phyloP scores from a whole-genome alignment of 2,329 filamentous ascomycete species.

The Plectosphaerella cucumerina region DNA sequence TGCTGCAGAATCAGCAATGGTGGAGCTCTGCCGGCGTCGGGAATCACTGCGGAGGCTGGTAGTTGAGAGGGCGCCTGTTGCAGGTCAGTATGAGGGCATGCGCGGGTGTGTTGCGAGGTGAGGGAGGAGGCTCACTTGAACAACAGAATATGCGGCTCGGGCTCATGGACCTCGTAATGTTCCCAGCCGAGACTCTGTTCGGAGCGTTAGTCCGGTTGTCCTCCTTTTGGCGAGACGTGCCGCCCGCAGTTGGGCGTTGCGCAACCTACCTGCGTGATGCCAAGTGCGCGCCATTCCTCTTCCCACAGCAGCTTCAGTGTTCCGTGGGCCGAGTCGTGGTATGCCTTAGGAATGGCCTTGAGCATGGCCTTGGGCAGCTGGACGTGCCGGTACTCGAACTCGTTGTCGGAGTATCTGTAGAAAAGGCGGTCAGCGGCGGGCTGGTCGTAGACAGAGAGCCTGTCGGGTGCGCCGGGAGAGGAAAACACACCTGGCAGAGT shows the following conservation, averaged over 20 bases:
- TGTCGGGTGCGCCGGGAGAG: neutral
- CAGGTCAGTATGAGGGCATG: neutral
- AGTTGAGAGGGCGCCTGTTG: slow-evolving; percentile 75
- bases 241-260: neutral
- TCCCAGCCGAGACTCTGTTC: slow-evolving; percentile 93
- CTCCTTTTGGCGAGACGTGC: neutral
- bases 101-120: neutral
- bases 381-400: slow-evolving; percentile 96
- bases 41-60: slow-evolving; percentile 63
- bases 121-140: slow-evolving; percentile 80
- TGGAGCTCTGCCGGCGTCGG: slow-evolving; percentile 3
- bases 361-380: slow-evolving; percentile 98
- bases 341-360: slow-evolving; percentile 91
- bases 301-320: slow-evolving; percentile 97
- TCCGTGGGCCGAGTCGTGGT: slow-evolving; percentile 83
- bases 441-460: neutral
- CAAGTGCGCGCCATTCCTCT: slow-evolving; percentile 94
- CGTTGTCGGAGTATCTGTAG: slow-evolving; percentile 81
- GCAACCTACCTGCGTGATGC: slow-evolving; percentile 82
- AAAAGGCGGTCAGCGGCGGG: slow-evolving; percentile 3
- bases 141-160: slow-evolving; percentile 94
- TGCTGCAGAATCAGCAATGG: neutral
- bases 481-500: slow-evolving; percentile 73
- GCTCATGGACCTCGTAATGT: slow-evolving; percentile 98
- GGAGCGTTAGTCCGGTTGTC: slow-evolving; percentile 3